Evolutionary conservation across 176 grass and related monocot species (phyloP), one percentile per base, ranked within the genome.

Genomic region (Areca catechu): DNA sequence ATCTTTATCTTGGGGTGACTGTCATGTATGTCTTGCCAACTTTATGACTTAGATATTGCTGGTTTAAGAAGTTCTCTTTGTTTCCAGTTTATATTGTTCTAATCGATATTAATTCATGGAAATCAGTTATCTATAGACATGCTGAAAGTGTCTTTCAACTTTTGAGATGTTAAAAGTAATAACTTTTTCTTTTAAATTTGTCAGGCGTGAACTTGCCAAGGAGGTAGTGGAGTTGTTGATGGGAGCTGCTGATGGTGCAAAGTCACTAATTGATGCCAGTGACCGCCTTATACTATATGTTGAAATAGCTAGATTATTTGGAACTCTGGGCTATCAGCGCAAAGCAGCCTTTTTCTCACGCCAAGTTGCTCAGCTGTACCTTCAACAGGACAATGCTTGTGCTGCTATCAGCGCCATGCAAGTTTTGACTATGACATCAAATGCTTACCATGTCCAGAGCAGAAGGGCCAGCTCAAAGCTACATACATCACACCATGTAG

Each of bases 311-410:
- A 91, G 93, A 76, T 76, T 98, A 65, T 98, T 98, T 76, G 93
- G 87, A 57, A 70, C 84, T 64, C 78, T 98, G 68, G 93, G 93
- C 16, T 98, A 98, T 80, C 80, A 77, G 48, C 84, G 93, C 55
- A 98, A 98, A 60, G 93, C 93, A 1, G 93, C 93, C 47, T 98
- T 98, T 74, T 98, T 98, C 72, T 98, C 93, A 60, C 89, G 93
- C 69, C 93, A 89, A 77, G 93, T 98, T 79, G 88, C 93, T 53
- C 93, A 92, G 57, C 75, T 98, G 54, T 98, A 98, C 69, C 80
- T 90, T 69, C 93, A 92, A 75, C 93, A 98, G 76, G 93, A 98
- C 71, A 92, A 85, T 62, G 62, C 74, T 50, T 89, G 75, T 50
- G 93, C 93, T 67, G 93, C 93, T 66, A 85, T 92, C 63, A 98